phyloP scores from a whole-genome alignment of 306 rosid genomes.

The Begonia peltatifolia region DNA sequence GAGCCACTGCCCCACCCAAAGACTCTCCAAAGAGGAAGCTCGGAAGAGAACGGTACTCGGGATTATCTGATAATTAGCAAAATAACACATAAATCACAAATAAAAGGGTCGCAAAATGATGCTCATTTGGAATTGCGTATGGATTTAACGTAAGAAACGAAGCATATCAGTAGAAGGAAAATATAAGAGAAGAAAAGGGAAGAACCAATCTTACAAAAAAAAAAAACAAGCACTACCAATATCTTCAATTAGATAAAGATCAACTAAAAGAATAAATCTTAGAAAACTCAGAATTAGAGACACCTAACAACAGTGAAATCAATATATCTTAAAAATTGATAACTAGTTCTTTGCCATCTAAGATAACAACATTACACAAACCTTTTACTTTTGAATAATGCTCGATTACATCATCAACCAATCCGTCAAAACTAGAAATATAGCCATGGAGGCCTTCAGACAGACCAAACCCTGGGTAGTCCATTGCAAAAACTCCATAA shows the following conservation, averaged over 20 bases:
- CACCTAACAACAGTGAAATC: too few species aligned
- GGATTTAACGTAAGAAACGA: too few species aligned
- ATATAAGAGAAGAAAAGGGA: too few species aligned
- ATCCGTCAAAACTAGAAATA: conserved; percentile 53
- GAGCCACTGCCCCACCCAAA: conserved; percentile 88
- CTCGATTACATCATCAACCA: conserved; percentile 74
- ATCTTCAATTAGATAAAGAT: too few species aligned
- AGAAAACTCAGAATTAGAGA: too few species aligned
- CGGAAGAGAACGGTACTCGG: conserved; percentile 42
- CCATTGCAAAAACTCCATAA: conserved; percentile 86
- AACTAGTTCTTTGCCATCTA: too few species aligned
- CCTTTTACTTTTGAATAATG: conserved; percentile 72
- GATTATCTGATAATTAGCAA: conserved; percentile 33
- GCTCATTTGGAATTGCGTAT: background rate
- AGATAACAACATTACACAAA: conserved; percentile 2
- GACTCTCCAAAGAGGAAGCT: conserved; percentile 84
- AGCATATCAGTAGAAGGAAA: too few species aligned
- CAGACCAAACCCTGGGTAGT: conserved; percentile 93
- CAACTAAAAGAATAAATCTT: too few species aligned
- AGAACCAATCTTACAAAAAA: too few species aligned
- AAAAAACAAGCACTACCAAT: too few species aligned
- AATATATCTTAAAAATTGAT: too few species aligned
- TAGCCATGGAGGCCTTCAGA: conserved; percentile 86
- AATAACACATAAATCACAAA: too few species aligned
- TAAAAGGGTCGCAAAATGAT: background rate